phyloP scores from a whole-genome alignment of 768 basidiomycete genomes.

The Cystobasidium ongulense region DNA sequence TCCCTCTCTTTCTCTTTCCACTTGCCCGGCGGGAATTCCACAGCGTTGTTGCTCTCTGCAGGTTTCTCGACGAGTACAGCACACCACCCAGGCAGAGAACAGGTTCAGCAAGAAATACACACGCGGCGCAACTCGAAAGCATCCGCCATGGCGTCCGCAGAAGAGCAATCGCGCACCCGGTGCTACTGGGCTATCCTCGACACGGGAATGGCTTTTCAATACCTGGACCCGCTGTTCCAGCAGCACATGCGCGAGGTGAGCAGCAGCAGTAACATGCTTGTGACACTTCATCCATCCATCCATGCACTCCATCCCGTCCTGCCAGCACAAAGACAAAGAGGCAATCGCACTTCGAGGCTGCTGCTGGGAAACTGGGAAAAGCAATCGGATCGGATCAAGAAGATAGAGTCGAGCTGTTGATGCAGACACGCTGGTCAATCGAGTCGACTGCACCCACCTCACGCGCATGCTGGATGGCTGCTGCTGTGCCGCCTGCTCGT shows the following conservation, averaged over 20 bases:
- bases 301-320: not conserved
- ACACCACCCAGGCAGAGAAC: not conserved
- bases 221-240: constrained; percentile 39
- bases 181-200: constrained; percentile 42
- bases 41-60: too few species aligned
- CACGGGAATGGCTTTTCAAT: constrained; percentile 36
- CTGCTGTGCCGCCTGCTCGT: not conserved
- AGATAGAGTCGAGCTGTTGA: not conserved
- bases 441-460: not conserved
- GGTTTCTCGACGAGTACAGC: not conserved
- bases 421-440: not conserved
- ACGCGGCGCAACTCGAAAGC: not conserved
- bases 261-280: not conserved
- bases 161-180: constrained; percentile 33
- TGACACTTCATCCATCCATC: not conserved
- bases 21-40: not conserved
- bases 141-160: not conserved
- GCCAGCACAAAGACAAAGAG: not conserved
- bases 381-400: constrained; percentile 17
- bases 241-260: constrained; percentile 35
- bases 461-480: not conserved
- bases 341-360: not conserved
- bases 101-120: not conserved
- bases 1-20: not conserved
- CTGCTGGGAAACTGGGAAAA: not conserved